A percentile compares a stretch with the other conserved stretches of the same genome.
phyloP scores from a whole-genome alignment of 2,329 filamentous ascomycete genomes.

The Elsinoe necatrix region DNA sequence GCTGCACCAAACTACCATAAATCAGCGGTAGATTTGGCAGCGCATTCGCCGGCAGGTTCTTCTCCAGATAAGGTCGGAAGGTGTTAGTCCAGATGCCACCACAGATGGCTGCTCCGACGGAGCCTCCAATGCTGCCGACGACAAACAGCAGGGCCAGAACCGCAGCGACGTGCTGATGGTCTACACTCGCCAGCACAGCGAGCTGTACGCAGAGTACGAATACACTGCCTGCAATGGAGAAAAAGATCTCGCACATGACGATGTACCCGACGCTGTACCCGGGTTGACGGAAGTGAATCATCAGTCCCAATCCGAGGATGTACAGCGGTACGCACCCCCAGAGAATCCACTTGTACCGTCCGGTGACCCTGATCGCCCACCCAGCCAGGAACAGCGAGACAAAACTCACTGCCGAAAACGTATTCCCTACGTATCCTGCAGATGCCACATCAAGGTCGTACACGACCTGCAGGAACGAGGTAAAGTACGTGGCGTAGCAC shows the following conservation, averaged over 20 bases:
- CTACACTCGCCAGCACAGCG: slow-evolving; percentile 8
- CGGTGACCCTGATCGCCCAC: slow-evolving; percentile 27
- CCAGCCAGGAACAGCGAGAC: slow-evolving; percentile 24
- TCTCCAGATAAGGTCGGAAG: slow-evolving; percentile 29
- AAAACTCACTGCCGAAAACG: slow-evolving; percentile 29
- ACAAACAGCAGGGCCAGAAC: slow-evolving; percentile 9
- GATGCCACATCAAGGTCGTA: slow-evolving; percentile 26
- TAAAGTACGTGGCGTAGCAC: slow-evolving; percentile 34
- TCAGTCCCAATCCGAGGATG: slow-evolving; percentile 11
- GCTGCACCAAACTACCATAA: slow-evolving; percentile 45
- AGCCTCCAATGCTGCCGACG: slow-evolving; percentile 10
- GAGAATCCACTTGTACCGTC: slow-evolving; percentile 30
- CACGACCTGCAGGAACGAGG: slow-evolving; percentile 35
- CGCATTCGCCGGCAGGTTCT: slow-evolving; percentile 37
- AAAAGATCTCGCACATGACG: slow-evolving; percentile 26
- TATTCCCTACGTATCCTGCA: slow-evolving; percentile 33
- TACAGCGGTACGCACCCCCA: slow-evolving; percentile 27
- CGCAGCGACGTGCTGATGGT: slow-evolving; percentile 16
- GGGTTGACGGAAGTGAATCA: slow-evolving; percentile 16
- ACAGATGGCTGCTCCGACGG: slow-evolving; percentile 14
- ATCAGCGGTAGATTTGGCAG: slow-evolving; percentile 34
- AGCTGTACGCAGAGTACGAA: slow-evolving; percentile 13
- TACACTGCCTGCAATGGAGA: slow-evolving; percentile 36
- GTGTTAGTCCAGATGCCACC: slow-evolving; percentile 17
- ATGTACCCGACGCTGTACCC: slow-evolving; percentile 10